phyloP scores from a whole-genome alignment of 1,139 yeast species.

The Sporopachydermia cereana region DNA sequence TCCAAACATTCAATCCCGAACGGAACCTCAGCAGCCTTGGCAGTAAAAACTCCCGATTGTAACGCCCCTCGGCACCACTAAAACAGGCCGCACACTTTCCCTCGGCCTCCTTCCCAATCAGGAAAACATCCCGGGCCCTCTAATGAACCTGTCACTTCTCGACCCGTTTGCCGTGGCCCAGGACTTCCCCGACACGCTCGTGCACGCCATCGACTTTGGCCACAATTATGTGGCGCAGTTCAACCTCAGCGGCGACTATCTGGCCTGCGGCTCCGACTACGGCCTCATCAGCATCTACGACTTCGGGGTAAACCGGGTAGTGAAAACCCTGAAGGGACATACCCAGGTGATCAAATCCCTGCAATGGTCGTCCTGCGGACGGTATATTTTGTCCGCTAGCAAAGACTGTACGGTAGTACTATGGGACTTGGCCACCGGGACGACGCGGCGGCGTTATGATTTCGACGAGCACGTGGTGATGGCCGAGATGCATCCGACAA shows the following conservation, averaged over 20 bases:
- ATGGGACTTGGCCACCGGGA: constrained; percentile 57
- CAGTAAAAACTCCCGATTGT: too few species aligned
- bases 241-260: constrained; percentile 70
- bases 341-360: constrained; percentile 65
- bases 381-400: constrained; percentile 61
- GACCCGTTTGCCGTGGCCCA: constrained; percentile 91
- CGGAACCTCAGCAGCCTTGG: too few species aligned
- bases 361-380: constrained; percentile 67
- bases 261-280: constrained; percentile 75
- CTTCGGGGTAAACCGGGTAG: constrained; percentile 51
- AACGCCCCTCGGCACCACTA: too few species aligned
- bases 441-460: constrained; percentile 33
- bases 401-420: constrained; percentile 76
- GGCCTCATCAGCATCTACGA: constrained; percentile 77
- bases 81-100: too few species aligned
- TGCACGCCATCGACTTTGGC: constrained; percentile 48
- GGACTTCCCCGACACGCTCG: constrained; percentile 80
- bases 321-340: constrained; percentile 49
- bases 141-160: constrained; percentile 79
- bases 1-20: too few species aligned
- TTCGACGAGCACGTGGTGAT: constrained; percentile 69
- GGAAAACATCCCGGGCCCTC: too few species aligned
- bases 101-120: too few species aligned
- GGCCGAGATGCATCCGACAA: constrained; percentile 45
- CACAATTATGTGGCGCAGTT: constrained; percentile 68